phyloP scores from a whole-genome alignment of 805 yeast genomes.

The Cyberlindnera petersonii region DNA sequence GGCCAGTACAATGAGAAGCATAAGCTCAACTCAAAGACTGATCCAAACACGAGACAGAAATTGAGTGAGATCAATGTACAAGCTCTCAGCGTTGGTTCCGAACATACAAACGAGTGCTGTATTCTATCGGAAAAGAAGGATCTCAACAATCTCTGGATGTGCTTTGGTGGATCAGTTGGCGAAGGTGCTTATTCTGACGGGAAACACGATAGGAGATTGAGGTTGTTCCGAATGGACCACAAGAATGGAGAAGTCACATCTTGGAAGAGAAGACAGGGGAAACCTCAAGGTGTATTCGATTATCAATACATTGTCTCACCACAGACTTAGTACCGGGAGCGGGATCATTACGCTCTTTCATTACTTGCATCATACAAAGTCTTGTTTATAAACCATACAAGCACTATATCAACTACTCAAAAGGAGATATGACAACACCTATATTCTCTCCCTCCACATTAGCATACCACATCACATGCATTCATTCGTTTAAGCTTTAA shows the following conservation, averaged over 20 bases:
- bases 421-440: too few species aligned
- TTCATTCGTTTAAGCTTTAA: too few species aligned
- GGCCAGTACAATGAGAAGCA: slow-evolving; percentile 37
- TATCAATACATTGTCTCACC: slow-evolving; percentile 39
- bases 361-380: too few species aligned
- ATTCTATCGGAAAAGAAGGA: slow-evolving; percentile 30
- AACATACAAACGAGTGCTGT: slow-evolving; percentile 68
- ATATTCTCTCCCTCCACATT: too few species aligned
- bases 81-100: slow-evolving; percentile 62
- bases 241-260: slow-evolving; percentile 40
- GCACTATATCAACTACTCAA: too few species aligned
- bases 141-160: slow-evolving; percentile 46
- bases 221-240: slow-evolving; percentile 50
- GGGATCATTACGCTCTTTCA: not conserved
- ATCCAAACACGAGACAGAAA: slow-evolving; percentile 39
- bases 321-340: slow-evolving; percentile 1
- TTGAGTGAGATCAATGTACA: slow-evolving; percentile 45
- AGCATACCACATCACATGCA: too few species aligned
- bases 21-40: slow-evolving; percentile 33
- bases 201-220: slow-evolving; percentile 43
- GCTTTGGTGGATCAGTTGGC: slow-evolving; percentile 66
- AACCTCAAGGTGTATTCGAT: slow-evolving; percentile 42
- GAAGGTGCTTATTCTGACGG: slow-evolving; percentile 61
- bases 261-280: slow-evolving; percentile 54
- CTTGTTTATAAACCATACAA: too few species aligned